Conservation (phyloP, 2,329 filamentous ascomycete species). For the Colletotrichum sp. region DNA sequence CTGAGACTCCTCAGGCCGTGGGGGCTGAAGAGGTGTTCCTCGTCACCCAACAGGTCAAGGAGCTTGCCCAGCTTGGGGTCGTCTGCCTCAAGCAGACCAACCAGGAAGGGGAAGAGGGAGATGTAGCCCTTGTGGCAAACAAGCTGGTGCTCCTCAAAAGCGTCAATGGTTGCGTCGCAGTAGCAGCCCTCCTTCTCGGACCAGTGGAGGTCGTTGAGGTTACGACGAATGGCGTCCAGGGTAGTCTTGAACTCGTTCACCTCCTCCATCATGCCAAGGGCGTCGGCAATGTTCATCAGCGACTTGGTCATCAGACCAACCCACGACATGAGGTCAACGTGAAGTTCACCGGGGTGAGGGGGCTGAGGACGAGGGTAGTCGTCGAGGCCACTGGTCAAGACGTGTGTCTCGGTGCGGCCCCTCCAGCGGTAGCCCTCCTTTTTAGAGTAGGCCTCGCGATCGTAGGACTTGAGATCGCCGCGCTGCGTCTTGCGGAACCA, state of each 20-base stretch:
- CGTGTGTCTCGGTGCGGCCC: slow-evolving; percentile 84
- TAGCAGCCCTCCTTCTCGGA: slow-evolving; percentile 79
- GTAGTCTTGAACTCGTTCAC: slow-evolving; percentile 73
- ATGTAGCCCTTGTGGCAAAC: slow-evolving; percentile 98
- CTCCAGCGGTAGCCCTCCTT: slow-evolving; percentile 96
- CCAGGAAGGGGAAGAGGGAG: slow-evolving; percentile 89
- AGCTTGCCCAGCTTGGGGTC: slow-evolving; percentile 77
- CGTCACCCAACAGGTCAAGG: slow-evolving; percentile 79
- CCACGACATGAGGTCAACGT: slow-evolving; percentile 95
- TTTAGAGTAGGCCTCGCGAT: slow-evolving; percentile 84
- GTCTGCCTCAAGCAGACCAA: slow-evolving; percentile 77
- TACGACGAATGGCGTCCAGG: slow-evolving; percentile 78
- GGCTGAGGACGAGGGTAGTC: slow-evolving; percentile 95
- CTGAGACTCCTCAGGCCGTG: slow-evolving; percentile 91
- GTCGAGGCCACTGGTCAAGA: slow-evolving; percentile 91
- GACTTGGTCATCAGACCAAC: slow-evolving; percentile 94
- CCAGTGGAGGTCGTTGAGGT: slow-evolving; percentile 96
- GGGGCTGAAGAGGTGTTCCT: slow-evolving; percentile 87
- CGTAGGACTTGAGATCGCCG: slow-evolving; percentile 90
- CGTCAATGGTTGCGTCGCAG: slow-evolving; percentile 95
- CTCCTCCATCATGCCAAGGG: slow-evolving; percentile 80
- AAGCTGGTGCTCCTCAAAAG: slow-evolving; percentile 86
- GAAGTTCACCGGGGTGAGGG: slow-evolving; percentile 93
- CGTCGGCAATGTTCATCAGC: slow-evolving; percentile 79
- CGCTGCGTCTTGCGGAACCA: slow-evolving; percentile 95